Evolutionary conservation across 164 flowering plant species (phyloP).

Genomic region (Annona cherimola): DNA sequence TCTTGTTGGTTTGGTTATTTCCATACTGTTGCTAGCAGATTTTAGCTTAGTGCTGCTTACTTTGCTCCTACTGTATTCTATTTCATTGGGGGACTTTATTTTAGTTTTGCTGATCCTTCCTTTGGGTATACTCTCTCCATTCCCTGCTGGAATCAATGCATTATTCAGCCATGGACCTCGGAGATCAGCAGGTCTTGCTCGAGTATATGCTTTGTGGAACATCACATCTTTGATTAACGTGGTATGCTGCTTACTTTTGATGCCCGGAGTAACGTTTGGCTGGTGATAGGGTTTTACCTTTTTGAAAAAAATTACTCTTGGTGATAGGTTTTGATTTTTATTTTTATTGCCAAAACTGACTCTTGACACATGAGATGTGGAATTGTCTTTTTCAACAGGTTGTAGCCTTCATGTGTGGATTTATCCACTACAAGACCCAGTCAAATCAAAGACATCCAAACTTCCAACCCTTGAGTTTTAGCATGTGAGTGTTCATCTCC

Average conservation of each 20-base stretch:
- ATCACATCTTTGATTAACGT: conserved; percentile 75
- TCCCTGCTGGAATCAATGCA: conserved; percentile 94
- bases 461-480: conserved; percentile 73
- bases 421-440: conserved; percentile 53
- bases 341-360: too few species aligned
- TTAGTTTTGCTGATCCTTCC: conserved; percentile 72
- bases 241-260: conserved; percentile 44
- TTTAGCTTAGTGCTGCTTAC: conserved; percentile 80
- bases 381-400: conserved; percentile 35
- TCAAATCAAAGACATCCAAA: conserved; percentile 40
- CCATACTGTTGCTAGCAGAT: conserved; percentile 78
- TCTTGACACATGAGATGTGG: neutral
- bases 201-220: conserved; percentile 92
- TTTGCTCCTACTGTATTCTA: conserved; percentile 83
- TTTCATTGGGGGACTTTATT: conserved; percentile 57
- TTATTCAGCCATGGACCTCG: conserved; percentile 86
- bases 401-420: conserved; percentile 81
- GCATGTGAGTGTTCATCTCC: conserved; percentile 51
- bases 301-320: too few species aligned
- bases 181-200: conserved; percentile 86
- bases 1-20: conserved; percentile 87
- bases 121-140: conserved; percentile 73
- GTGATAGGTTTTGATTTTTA: too few species aligned
- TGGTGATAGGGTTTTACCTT: neutral
- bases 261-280: neutral